These are phyloP conservation scores for Candida michaelii DNA, from an alignment of 805 yeast genomes.

Conservation along the genomic window DNA sequence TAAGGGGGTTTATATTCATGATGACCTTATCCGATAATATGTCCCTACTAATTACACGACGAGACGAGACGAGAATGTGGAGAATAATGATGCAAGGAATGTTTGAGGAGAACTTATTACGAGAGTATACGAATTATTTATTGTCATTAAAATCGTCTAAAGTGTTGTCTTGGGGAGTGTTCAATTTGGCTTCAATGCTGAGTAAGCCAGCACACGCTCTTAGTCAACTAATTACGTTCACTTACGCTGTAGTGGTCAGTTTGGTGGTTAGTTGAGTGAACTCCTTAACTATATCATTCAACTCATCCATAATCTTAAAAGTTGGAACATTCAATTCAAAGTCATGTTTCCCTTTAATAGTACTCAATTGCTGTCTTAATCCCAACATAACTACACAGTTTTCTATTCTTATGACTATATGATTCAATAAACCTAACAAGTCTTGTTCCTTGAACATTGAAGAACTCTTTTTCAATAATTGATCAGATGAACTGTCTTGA, in stretches of 20 bases:
- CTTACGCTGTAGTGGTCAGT: background rate
- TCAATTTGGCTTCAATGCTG: too few species aligned
- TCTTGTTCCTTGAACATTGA: conserved; percentile 35
- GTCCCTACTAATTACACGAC: too few species aligned
- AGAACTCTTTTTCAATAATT: conserved; percentile 20
- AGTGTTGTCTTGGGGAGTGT: too few species aligned
- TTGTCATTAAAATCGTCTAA: too few species aligned
- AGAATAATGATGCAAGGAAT: too few species aligned
- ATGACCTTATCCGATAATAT: too few species aligned
- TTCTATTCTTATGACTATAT: conserved; percentile 68
- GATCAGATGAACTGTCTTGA: conserved; percentile 25
- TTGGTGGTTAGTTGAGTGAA: background rate
- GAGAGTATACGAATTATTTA: too few species aligned
- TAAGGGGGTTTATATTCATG: too few species aligned
- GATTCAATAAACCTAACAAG: conserved; percentile 57
- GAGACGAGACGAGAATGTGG: too few species aligned
- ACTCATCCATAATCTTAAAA: conserved; percentile 11
- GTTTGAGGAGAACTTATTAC: too few species aligned
- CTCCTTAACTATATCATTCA: conserved; percentile 9
- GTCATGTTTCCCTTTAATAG: conserved; percentile 18
- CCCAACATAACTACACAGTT: conserved; percentile 44
- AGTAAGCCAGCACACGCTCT: too few species aligned
- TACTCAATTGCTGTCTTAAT: conserved; percentile 33
- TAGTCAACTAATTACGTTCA: too few species aligned
- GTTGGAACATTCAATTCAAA: conserved; percentile 11